Base-by-base conservation (phyloP, 768 basidiomycete species). In the Mycena polygramma region DNA sequence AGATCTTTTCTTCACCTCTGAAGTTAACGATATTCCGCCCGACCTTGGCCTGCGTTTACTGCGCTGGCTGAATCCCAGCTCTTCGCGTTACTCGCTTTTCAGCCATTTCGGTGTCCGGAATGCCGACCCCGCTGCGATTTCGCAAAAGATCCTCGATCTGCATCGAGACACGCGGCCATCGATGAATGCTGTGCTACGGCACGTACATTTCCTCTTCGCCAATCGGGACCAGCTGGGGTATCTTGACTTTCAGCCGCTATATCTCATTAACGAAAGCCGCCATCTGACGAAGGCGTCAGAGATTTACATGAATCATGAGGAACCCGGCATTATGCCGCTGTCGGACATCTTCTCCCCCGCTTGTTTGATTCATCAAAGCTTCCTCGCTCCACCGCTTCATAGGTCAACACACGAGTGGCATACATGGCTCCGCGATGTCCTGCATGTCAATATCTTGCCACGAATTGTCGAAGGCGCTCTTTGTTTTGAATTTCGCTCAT, bases 31-130 rank as follows among this genome's bases (percentile, higher is more conserved):
- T 39, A 53, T 63, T 19, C 61, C 61, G 3, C 7, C 17, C 10
- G 61, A 63, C 43, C 61, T 63, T n/a, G 61, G 41, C 39, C 14
- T 63, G 4, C 51, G 61, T 37, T 53, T 53, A 30, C 13, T 63
- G 3, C 22, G 35, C 57, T 71, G 17, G 49, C 71, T 45, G 39
- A 61, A 30, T 53, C 69, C 14, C 51, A 73, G 3, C 39, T 71
- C 45, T 1, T 35, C 48, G 19, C 41, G 45, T 17, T 45, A 30
- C 51, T 19, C 9, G 4, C 36, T 64, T 19, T 49, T 63, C 22
- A 6, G 1, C 24, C 22, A 39, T 2, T 39, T 63, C 24, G 61
- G 61, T 24, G 51, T 63, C 37, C n/a, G 22, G 51, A 6, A 26
- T 9, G 52, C 61, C 51, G 51, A 63, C 39, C 39, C 51, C 19